Evolutionary conservation across 257 asterid species (phyloP), one percentile per base, ranked within the genome.

Genomic region (Solanum pinnatisectum): DNA sequence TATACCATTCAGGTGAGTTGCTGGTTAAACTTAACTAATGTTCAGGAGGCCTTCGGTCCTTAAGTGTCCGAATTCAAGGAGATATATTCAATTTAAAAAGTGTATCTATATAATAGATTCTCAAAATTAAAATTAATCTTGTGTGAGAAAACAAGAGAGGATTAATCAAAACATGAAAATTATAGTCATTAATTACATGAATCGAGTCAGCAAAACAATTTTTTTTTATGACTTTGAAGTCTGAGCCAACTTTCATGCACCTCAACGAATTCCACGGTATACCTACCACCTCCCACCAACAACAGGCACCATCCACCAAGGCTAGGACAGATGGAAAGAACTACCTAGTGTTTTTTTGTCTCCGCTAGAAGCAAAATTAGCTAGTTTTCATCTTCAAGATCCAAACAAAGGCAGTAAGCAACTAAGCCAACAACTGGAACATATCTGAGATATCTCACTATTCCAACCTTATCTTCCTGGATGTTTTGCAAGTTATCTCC

Each of bases 401-500:
- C 91, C 88, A 96, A 91, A 88, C 93, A 93, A 33, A 96, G 92
- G 88, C 97, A 96, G 90, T 96, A 96, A 39, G 98, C 96, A 84
- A 88, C 88, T 78, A 95, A 78, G 76, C 99, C 99, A 35, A 94
- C 91, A 1, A 96, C 95, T 27, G 98, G 99, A 84, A 96, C 90
- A 90, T 94, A 97, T 86, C 96, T 90, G 89, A 97, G 94, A 87
- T 91, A 52, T 78, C 87, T 93, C 71, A 96, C 96, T 32, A 93
- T 3, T 35, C 33, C 91, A 85, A 89, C 86, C 88, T 93, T 94
- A 67, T 92, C 97, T 81, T 91, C 91, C 89, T 89, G 88, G 60
- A 96, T 88, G 84, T 95, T 97, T 89, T 88, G 91, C 20, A 94
- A 87, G 93, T 97, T 96, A 86, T 92, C 98, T 83, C 98, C 98